phyloP scores from a whole-genome alignment of 1,284 basidiomycete genomes.

The Taiwanofungus camphoratus region DNA sequence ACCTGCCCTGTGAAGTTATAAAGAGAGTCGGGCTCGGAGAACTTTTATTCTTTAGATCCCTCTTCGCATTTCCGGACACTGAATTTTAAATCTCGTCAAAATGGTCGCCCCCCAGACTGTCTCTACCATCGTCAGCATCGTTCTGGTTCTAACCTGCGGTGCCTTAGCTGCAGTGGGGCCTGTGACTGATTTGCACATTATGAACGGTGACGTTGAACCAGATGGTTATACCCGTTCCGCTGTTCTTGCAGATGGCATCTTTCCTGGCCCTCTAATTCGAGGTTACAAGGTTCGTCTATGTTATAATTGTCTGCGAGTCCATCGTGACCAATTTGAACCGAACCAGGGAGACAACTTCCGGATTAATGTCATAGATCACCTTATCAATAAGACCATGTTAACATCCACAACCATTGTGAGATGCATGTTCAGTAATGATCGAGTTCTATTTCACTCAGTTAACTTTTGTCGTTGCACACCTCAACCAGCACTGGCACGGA shows the following conservation, averaged over 20 bases:
- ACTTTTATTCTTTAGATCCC: no score
- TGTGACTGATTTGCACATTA: constrained; percentile 17
- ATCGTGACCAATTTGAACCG: no score
- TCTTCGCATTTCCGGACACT: no score
- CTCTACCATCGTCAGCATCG: background rate
- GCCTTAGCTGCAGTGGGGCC: constrained; percentile 12
- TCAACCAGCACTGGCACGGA: constrained; percentile 31
- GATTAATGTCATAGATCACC: constrained; percentile 31
- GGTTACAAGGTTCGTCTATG: constrained; percentile 25
- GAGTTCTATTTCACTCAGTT: background rate
- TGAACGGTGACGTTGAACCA: constrained; percentile 18
- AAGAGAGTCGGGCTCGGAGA: no score
- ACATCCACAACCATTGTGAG: constrained; percentile 32
- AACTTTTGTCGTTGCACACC: background rate
- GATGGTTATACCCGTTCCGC: constrained; percentile 22
- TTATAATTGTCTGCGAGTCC: no score
- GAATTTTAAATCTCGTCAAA: no score
- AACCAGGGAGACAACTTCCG: constrained; percentile 26
- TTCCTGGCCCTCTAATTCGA: constrained; percentile 24
- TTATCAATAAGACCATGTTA: constrained; percentile 30
- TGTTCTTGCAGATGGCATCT: constrained; percentile 19
- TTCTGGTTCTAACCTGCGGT: constrained; percentile 3
- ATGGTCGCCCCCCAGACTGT: no score
- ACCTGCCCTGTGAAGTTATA: no score
- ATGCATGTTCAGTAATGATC: background rate